Evolutionary conservation across 1,284 basidiomycete species (phyloP), one percentile per base, ranked within the genome.

Genomic region (Peniophora sp.): DNA sequence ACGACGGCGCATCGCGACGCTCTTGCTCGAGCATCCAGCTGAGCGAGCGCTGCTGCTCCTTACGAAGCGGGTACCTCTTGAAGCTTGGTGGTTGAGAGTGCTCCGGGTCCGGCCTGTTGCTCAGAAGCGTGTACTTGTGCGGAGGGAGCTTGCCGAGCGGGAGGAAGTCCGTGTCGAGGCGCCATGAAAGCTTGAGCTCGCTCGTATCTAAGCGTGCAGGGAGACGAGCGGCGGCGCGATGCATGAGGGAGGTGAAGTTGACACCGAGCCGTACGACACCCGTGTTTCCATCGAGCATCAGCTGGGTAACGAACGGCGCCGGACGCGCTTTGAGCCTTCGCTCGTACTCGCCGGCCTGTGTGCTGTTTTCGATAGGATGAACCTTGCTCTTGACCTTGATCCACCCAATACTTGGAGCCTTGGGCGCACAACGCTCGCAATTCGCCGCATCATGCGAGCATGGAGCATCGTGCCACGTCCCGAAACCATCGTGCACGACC

Each of bases 11-110:
- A 49, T 84, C 73, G 0, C 65, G 56, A 9, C 77, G 73, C 65
- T 97, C 94, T 62, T 92, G 91, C 41, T 72, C 65, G 20, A 96
- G 69, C 95, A 97, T 97, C 94, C 94, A 97, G 49, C 81, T 81
- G 43, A 97, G 69, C 2, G 95, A 97, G 39, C 95, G 87, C 12
- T 90, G 75, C 65, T 97, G 94, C 63, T 97, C 94, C 16, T 74
- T 78, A 45, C 94, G 82, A 20, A 97, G 77, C 14, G 76, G 67
- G 16, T 83, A 56, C 41, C 51, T 69, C 60, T 76, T 78, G 74
- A 97, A 97, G 54, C 79, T 77, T 0, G 82, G 81, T 0, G 94
- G 95, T 59, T 96, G 93, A 0, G 61, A 60, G 56, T 92, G 85
- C 59, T 88, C 71, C 2, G 74, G 69, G 64, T 97, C 94, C 2